Base-by-base conservation (phyloP, 257 asterid genomes). In the Petunia axillaris region DNA sequence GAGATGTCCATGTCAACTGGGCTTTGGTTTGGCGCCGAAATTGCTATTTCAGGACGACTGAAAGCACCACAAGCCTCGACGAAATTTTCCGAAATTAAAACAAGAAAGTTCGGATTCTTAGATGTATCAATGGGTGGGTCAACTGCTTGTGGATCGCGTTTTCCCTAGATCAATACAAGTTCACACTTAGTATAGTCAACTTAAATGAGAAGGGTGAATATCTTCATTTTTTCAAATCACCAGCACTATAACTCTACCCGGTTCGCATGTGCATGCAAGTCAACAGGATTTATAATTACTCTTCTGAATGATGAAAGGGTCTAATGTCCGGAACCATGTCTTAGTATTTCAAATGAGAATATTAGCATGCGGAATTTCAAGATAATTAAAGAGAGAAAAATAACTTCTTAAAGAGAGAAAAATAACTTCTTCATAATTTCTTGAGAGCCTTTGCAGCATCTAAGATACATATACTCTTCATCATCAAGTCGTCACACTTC, bases 101-200 rank as follows among this genome's bases (percentile, higher is more conserved):
- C 92, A 85, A 94, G 98, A 87, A 90, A 92, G 83, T 93, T 87
- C 70, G 97, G 98, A 83, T 94, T 94, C 87, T 92, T 92, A 55
- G 77, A 81, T 79, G 71, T 90, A 79, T 96, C 99, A 65, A 90
- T 85, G 57, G 91, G 85, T 7, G 85, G 89, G 82, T 92, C 97
- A 62, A 91, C 86, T 81, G 88, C 91, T 84, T 91, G 89, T 44
- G 91, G 91, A 86, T 90, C 88, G 76, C 86, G 83, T 85, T 96
- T 96, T 80, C 91, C 99, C 99, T 96, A 67, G 79, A 83, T 74
- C 77, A 83, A 84, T 73, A 70, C 38, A 79, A 43, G 37, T 55
- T 15, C 4, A 5, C 60, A 62, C 63, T 78, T 64, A 50, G 76
- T 58, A 64, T 9, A 38, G 59, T 38, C 48, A 64, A 63, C 53